Evolutionary conservation across 257 asterid species (phyloP).

Genomic region (Solanum virginianum): DNA sequence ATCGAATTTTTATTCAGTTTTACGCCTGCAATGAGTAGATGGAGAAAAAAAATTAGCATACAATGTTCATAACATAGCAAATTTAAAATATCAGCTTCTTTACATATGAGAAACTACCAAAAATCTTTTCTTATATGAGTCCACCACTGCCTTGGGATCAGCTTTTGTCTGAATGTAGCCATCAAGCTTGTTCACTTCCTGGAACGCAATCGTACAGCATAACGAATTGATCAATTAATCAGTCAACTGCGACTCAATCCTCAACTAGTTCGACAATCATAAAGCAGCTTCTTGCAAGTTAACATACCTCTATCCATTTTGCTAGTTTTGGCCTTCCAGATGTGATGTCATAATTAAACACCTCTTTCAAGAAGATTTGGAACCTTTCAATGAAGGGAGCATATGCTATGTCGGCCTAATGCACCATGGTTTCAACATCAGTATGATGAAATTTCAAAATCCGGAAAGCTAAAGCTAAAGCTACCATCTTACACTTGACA

Average conservation of each 20-base stretch:
- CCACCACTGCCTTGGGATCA: conserved; percentile 28
- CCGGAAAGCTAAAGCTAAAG: neutral
- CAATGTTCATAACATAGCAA: neutral
- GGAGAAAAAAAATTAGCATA: neutral
- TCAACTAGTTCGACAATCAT: neutral
- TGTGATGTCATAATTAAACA: conserved; percentile 36
- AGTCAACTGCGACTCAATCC: neutral
- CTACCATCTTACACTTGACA: neutral
- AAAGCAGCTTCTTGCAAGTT: neutral
- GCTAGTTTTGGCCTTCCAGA: conserved; percentile 52
- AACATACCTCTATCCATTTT: conserved; percentile 35
- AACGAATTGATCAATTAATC: neutral
- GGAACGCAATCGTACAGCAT: neutral
- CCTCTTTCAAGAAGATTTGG: conserved; percentile 26
- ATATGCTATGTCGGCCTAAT: conserved; percentile 43
- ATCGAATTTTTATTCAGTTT: neutral
- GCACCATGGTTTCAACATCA: neutral
- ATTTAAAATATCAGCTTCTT: neutral
- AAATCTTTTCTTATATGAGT: conserved; percentile 9
- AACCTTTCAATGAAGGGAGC: conserved; percentile 58
- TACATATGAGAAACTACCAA: conserved; percentile 9
- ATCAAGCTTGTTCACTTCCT: conserved; percentile 50
- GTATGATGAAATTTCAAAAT: neutral
- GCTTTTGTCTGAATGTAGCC: conserved; percentile 58
- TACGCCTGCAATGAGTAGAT: neutral